Evolutionary conservation across 768 basidiomycete species (phyloP).

Genomic region (Kwoniella dendrophila): DNA sequence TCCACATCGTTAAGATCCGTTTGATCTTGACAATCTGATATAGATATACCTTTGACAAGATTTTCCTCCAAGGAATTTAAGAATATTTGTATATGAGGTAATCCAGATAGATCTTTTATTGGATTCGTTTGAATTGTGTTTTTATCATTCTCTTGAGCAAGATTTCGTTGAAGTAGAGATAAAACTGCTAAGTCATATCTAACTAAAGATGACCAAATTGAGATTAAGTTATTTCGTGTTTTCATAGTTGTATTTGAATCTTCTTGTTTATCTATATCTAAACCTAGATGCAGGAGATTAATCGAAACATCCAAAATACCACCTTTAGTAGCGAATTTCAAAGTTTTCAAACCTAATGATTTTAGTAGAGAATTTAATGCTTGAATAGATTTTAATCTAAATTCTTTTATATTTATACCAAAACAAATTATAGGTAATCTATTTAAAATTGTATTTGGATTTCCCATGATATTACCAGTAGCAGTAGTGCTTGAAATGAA

Average conservation of each 20-base stretch:
- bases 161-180: conserved; percentile 20
- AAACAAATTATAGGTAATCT: conserved; percentile 48
- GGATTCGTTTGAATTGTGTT: no score
- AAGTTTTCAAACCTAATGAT: conserved; percentile 22
- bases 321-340: no score
- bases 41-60: conserved; percentile 4
- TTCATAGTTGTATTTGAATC: conserved; percentile 1
- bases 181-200: conserved; percentile 31
- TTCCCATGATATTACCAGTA: not conserved
- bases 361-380: conserved; percentile 38
- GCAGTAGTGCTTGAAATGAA: not conserved
- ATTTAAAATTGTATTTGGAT: conserved; percentile 12
- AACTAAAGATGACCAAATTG: conserved; percentile 46
- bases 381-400: conserved; percentile 29
- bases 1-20: no score
- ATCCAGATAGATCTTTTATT: conserved; percentile 16
- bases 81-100: conserved; percentile 33
- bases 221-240: conserved; percentile 31
- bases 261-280: conserved; percentile 2
- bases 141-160: conserved; percentile 7
- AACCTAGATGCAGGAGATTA: conserved; percentile 26
- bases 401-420: conserved; percentile 24
- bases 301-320: conserved; percentile 42
- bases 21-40: no score
- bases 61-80: conserved; percentile 23